Evolutionary conservation across 192 early-diverging fungal genomes (phyloP), one percentile per base, ranked within the genome.

Genomic region (Mortierella alpina): DNA sequence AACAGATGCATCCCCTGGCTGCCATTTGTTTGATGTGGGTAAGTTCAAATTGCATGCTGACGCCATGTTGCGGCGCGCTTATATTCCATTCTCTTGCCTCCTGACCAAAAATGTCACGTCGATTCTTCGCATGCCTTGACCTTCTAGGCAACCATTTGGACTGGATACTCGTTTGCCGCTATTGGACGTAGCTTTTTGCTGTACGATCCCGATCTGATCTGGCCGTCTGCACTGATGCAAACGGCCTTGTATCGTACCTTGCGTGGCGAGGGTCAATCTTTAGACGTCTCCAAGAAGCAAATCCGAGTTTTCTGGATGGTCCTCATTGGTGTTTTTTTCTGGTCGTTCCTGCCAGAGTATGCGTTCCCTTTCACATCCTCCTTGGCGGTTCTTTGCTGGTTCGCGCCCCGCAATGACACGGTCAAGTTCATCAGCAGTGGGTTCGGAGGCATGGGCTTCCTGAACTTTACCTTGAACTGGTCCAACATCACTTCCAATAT

Each of bases 381-480:
- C 14, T 53, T 83, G 20, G 82, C 82, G 13, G 67, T 83, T 20
- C 70, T 83, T 7, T 83, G 82, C 65, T 83, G 82, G 82, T 78
- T 78, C 51, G 67, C 77, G 7, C 77, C 77, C 18, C 39, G 58
- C n/a, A 80, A 80, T 31, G 77, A 80, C 42, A 73, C 62, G n/a
- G 46, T 73, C 67, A 73, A 76, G 46, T 83, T 83, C 59, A 61
- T 87, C 39, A 70, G 81, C 57, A 75, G 76, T 70, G 84, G 82
- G 15, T 53, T 85, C n/a, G 74, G 84, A 5, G 86, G 86, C 14
- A 79, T 87, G 75, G 86, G 86, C 18, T 73, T 87, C 50, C 40
- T 85, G 41, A 85, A 84, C 76, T 85, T 87, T 55, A 85, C 83
- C 6, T 53, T 85, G 49, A 61, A 84, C 54, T 87, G 86, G 86